Evolutionary conservation across 2,329 filamentous ascomycete species (phyloP).

Genomic region (Paracoccidioides lutzii): DNA sequence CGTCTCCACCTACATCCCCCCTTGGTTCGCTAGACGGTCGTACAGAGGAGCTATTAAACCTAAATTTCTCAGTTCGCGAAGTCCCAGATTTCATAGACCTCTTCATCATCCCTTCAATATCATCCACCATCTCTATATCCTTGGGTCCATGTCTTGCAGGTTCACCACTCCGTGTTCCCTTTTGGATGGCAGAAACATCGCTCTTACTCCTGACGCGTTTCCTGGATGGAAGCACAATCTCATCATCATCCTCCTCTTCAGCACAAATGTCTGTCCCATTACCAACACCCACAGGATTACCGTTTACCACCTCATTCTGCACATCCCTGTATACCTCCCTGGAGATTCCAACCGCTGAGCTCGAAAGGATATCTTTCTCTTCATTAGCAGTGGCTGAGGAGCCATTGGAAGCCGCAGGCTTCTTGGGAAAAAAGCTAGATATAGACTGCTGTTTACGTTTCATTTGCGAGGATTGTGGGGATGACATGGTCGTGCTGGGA

Average conservation of each 20-base stretch:
- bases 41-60: constrained; percentile 42
- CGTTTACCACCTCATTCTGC: not conserved
- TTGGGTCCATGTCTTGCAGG: not conserved
- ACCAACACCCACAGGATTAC: constrained; percentile 2
- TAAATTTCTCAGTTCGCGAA: constrained; percentile 45
- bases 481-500: constrained; percentile 16
- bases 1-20: constrained; percentile 26
- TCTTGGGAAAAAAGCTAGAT: constrained; percentile 70
- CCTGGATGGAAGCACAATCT: constrained; percentile 27
- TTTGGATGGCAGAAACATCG: constrained; percentile 7
- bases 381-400: not conserved
- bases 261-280: constrained; percentile 6
- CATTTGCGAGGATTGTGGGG: constrained; percentile 24
- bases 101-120: constrained; percentile 11
- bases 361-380: constrained; percentile 6
- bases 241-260: constrained; percentile 25
- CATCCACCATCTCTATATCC: constrained; percentile 8
- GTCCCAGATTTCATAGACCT: constrained; percentile 21
- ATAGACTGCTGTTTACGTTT: constrained; percentile 46
- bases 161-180: not conserved
- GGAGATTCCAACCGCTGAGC: not conserved
- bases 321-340: not conserved
- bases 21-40: constrained; percentile 7
- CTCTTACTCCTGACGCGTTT: constrained; percentile 28
- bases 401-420: constrained; percentile 18